Conservation (phyloP, 352 stramenopile genomes). For the Thalassiosira mediterranea region DNA sequence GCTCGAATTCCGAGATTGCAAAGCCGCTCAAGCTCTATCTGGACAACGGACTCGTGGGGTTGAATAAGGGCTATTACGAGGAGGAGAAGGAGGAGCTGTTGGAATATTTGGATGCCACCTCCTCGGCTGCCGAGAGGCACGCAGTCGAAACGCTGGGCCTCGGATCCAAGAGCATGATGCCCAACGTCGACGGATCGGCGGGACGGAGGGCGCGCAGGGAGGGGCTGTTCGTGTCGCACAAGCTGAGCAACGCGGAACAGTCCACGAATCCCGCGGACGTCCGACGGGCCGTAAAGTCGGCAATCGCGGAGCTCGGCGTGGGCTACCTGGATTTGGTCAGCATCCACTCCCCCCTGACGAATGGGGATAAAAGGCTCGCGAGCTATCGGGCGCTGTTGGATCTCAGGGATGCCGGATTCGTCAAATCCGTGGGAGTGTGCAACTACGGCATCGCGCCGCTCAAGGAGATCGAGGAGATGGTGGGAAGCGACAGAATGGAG, state of each 20-base stretch:
- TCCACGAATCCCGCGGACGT: constrained; percentile 50
- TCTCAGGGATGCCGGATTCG: constrained; percentile 56
- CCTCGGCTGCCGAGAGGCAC: constrained; percentile 20
- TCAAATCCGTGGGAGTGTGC: constrained; percentile 67
- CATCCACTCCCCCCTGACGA: constrained; percentile 70
- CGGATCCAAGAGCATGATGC: neutral
- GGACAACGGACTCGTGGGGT: constrained; percentile 21
- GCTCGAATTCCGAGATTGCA: constrained; percentile 50
- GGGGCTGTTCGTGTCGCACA: constrained; percentile 70
- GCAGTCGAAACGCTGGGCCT: constrained; percentile 5
- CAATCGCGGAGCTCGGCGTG: constrained; percentile 43
- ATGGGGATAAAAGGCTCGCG: constrained; percentile 38
- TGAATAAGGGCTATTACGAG: constrained; percentile 14
- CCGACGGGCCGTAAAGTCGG: constrained; percentile 34
- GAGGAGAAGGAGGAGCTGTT: constrained; percentile 52
- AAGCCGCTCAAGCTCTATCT: constrained; percentile 51
- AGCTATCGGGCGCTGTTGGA: constrained; percentile 65
- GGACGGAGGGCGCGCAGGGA: constrained; percentile 35
- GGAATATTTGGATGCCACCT: constrained; percentile 27
- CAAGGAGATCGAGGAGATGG: constrained; percentile 47
- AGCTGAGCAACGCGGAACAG: constrained; percentile 74
- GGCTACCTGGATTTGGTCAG: constrained; percentile 69
- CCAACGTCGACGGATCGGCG: constrained; percentile 23
- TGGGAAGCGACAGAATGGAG: constrained; percentile 15
- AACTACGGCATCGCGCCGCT: constrained; percentile 72